A percentile compares a stretch with the other conserved stretches of the same genome.
Evolutionary conservation across 345 rosid species (phyloP).

Genomic region (Geranium rotundifolium): DNA sequence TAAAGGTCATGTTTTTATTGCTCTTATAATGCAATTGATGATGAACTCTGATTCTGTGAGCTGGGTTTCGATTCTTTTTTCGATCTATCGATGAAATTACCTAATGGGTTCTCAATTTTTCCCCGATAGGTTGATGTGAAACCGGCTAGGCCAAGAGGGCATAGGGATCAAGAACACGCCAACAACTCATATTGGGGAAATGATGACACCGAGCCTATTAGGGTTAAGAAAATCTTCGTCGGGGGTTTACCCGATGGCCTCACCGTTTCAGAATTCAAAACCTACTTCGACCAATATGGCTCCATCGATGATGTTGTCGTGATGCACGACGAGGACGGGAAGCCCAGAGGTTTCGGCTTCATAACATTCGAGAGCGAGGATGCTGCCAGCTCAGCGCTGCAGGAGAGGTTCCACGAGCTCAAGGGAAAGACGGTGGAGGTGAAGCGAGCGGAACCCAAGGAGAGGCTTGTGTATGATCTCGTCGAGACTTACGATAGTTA

Average conservation of each 20-base stretch:
- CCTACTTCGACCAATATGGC: conserved; percentile 13
- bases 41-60: no score
- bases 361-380: conserved; percentile 14
- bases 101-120: neutral
- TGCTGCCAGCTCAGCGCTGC: conserved; percentile 1
- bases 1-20: no score
- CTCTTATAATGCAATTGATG: no score
- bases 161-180: neutral
- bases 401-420: conserved; percentile 2
- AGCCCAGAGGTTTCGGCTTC: conserved; percentile 17
- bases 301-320: conserved; percentile 3
- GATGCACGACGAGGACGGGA: conserved; percentile 4
- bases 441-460: conserved; percentile 14
- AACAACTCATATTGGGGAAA: neutral
- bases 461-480: neutral
- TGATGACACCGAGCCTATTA: neutral
- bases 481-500: neutral
- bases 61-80: no score
- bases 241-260: conserved; percentile 10
- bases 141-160: neutral
- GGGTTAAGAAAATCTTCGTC: conserved; percentile 12
- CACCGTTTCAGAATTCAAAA: conserved; percentile 9
- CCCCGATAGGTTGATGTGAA: conserved; percentile 10
- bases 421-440: conserved; percentile 19
- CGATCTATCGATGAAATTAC: no score